Percentiles rank a stretch among this genome's conserved stretches.
These are phyloP conservation scores for Amanita inopinata DNA, from an alignment of 768 basidiomycete genomes.

Conservation along the genomic window DNA sequence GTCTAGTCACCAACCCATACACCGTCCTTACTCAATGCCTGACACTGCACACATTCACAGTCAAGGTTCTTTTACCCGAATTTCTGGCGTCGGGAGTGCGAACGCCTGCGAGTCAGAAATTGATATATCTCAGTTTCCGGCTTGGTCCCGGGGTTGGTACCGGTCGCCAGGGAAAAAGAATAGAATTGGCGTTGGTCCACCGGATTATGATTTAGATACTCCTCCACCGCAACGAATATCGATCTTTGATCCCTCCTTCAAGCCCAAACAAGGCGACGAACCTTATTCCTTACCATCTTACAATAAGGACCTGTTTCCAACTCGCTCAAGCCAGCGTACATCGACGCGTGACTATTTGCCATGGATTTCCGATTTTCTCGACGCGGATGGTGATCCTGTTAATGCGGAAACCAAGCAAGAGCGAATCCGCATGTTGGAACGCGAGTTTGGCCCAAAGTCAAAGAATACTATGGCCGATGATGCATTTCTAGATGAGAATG, in stretches of 20 bases:
- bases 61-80: constrained; percentile 16
- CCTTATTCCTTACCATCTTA: constrained; percentile 13
- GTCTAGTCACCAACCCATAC: constrained; percentile 17
- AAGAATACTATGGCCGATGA: constrained; percentile 18
- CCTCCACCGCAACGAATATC: constrained; percentile 12
- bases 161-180: constrained; percentile 15
- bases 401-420: constrained; percentile 53
- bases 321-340: constrained; percentile 3
- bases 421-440: constrained; percentile 61
- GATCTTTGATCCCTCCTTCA: constrained; percentile 23
- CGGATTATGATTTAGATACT: constrained; percentile 18
- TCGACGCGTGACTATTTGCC: constrained; percentile 22
- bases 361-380: constrained; percentile 41
- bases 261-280: constrained; percentile 25
- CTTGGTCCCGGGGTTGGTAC: constrained; percentile 59
- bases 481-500: constrained; percentile 32
- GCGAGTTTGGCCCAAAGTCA: constrained; percentile 46
- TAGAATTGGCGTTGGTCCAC: constrained; percentile 11
- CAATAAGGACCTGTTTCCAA: constrained; percentile 3
- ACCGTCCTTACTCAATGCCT: constrained; percentile 42
- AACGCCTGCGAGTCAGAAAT: constrained; percentile 31
- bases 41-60: constrained; percentile 21
- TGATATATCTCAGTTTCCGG: constrained; percentile 53
- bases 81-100: constrained; percentile 16
- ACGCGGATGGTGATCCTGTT: constrained; percentile 30